Base-by-base conservation (phyloP, 2,329 filamentous ascomycete genomes). In the Grosmannia clavigera region DNA sequence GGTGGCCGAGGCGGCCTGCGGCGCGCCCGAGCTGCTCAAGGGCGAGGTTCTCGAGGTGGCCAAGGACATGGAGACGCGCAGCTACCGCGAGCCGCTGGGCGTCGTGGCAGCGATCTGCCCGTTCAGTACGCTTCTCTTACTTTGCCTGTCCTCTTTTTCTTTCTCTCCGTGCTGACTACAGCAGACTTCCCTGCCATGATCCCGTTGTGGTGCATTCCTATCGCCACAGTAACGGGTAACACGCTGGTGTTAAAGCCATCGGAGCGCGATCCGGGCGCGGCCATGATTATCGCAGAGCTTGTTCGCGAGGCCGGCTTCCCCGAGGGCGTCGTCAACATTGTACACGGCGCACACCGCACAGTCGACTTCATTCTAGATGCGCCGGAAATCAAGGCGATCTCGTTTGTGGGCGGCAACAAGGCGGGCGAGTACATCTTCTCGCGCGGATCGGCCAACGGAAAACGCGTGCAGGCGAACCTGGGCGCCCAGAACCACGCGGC, bases 131-230 rank as follows among this genome's bases (percentile, higher is more conserved):
- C 75, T 56, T 53, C 16, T 16, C 31, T 53, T 16, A 3, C 11
- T 14, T 51, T 27, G 2, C 25, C 12, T 22, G 25, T 38, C 3
- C 10, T 14, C 11, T 38, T 9, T 38, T 1, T 38, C 12, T 22
- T 52, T 6, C 22, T 29, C 29, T 10, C 10, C 16, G 6, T 25
- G n/a, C 54, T 56, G 4, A 56, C 54, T 3, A 19, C 2, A 22
- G 22, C 2, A 89, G 86, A 94, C 78, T 94, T 94, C 75, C 89
- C 89, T 52, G 89, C 89, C 67, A 95, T 95, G 89, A 94, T 95
- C 71, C 90, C 89, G 3, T 80, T 95, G n/a, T 95, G 89, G 89
- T 90, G 83, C 63, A 91, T 95, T 63, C 90, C 89, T 48, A 88
- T 94, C 67, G 89, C 89, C 55, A 89, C 88, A 52, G 82, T 92